Percentiles rank a stretch among this genome's conserved stretches.
Evolutionary conservation across 352 stramenopile species (phyloP).

Genomic region (Elongisporangium anandrum): DNA sequence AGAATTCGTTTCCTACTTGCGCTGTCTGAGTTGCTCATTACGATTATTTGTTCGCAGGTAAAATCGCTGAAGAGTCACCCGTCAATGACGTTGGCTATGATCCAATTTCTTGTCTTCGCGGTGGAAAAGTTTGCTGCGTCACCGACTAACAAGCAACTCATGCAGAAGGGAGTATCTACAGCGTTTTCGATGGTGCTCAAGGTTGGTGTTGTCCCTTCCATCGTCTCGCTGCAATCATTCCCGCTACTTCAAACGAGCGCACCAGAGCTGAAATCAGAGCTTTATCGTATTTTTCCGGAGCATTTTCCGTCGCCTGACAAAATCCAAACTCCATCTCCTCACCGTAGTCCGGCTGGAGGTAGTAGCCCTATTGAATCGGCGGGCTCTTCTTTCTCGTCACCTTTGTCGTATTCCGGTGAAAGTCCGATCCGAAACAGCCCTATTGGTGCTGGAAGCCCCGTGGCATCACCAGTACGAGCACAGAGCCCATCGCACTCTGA

Average conservation of each 20-base stretch:
- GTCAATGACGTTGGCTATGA: constrained; percentile 78
- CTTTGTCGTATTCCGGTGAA: constrained; percentile 23
- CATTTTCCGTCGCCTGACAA: constrained; percentile 68
- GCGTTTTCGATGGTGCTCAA: constrained; percentile 73
- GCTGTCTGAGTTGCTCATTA: too few relatives aligned
- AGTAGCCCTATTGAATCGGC: constrained; percentile 44
- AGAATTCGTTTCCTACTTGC: background rate
- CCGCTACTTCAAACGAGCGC: constrained; percentile 61
- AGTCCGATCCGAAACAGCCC: constrained; percentile 55
- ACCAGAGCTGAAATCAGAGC: constrained; percentile 60
- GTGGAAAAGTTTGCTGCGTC: constrained; percentile 85
- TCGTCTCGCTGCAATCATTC: constrained; percentile 73
- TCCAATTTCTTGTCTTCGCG: constrained; percentile 82
- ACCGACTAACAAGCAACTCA: constrained; percentile 61
- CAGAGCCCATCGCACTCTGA: constrained; percentile 74
- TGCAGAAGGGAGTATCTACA: constrained; percentile 81
- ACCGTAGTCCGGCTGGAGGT: constrained; percentile 14
- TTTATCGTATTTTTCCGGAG: constrained; percentile 81
- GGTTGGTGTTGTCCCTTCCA: constrained; percentile 64
- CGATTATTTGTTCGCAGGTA: constrained; percentile 29
- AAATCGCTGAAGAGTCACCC: constrained; percentile 86
- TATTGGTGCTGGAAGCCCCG: constrained; percentile 38
- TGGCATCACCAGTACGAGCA: constrained; percentile 46
- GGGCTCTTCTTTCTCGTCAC: constrained; percentile 25
- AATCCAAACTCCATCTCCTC: constrained; percentile 29